These are phyloP conservation scores for Paracamarosporium sp. DNA, from an alignment of 2,329 filamentous ascomycete species.

Conservation along the genomic window DNA sequence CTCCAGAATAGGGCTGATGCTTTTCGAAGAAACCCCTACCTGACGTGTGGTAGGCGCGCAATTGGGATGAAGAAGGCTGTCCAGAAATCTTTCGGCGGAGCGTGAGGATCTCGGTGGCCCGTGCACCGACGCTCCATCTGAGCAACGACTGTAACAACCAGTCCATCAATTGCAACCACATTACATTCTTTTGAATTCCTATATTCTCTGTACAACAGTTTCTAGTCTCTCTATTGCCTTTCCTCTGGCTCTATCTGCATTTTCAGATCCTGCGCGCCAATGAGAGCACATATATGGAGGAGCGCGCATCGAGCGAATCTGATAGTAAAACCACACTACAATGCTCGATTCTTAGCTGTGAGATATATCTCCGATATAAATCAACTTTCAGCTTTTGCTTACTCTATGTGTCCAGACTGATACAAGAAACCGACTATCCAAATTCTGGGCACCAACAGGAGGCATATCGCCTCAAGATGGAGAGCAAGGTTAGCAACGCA, in stretches of 20 bases:
- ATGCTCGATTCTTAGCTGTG: conserved; percentile 49
- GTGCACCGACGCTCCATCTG: conserved; percentile 26
- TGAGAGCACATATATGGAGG: conserved; percentile 35
- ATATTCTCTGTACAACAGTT: not conserved
- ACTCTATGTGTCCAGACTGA: conserved; percentile 55
- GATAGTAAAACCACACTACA: conserved; percentile 9
- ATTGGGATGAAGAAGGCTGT: conserved; percentile 27
- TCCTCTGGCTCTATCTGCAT: not conserved
- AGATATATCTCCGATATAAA: conserved; percentile 4
- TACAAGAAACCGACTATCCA: conserved; percentile 69
- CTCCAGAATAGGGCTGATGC: not conserved
- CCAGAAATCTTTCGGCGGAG: conserved; percentile 36
- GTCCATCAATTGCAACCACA: conserved; percentile 11
- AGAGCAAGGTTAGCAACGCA: conserved; percentile 46
- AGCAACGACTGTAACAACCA: conserved; percentile 12
- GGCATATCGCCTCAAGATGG: conserved; percentile 65
- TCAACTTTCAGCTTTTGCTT: not conserved
- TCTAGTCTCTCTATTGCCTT: no score
- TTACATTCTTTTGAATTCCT: not conserved
- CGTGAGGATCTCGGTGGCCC: conserved; percentile 27
- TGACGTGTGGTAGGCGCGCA: conserved; percentile 32
- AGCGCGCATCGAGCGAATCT: conserved; percentile 20
- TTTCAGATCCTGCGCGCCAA: conserved; percentile 20
- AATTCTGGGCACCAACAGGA: conserved; percentile 80
- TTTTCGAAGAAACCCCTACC: conserved; percentile 21